These are phyloP conservation scores for Isatis lusitanica DNA, from an alignment of 441 rosid genomes.

Conservation along the genomic window DNA sequence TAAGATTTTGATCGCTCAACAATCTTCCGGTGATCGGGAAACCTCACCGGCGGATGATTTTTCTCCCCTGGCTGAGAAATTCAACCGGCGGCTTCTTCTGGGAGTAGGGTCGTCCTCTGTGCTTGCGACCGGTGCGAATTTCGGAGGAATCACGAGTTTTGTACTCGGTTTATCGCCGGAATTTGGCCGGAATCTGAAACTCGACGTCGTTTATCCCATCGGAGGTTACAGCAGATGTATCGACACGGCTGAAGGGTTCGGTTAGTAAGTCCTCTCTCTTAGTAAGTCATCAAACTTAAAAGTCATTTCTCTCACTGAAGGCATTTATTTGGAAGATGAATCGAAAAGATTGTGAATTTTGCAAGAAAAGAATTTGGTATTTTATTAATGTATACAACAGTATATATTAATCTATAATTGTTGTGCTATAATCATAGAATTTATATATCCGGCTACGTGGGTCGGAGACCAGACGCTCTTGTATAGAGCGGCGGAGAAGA, in stretches of 20 bases:
- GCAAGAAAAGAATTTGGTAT: neutral
- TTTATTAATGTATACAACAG: neutral
- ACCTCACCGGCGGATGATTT: conserved; percentile 61
- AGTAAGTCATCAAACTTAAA: neutral
- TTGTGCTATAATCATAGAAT: conserved; percentile 41
- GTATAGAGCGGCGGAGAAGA: conserved; percentile 66
- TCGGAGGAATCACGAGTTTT: conserved; percentile 72
- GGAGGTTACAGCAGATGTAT: conserved; percentile 74
- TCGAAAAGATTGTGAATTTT: neutral
- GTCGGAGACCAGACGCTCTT: conserved; percentile 82
- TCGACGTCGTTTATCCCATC: conserved; percentile 80
- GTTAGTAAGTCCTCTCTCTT: conserved; percentile 48
- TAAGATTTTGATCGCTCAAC: conserved; percentile 41
- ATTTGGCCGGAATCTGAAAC: conserved; percentile 62
- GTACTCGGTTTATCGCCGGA: conserved; percentile 71
- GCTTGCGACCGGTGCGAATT: conserved; percentile 80
- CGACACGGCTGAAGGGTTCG: conserved; percentile 73
- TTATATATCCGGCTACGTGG: conserved; percentile 75
- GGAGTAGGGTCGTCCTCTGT: conserved; percentile 75
- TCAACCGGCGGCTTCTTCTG: conserved; percentile 56
- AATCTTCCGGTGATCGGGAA: conserved; percentile 49
- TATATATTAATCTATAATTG: neutral
- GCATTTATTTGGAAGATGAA: neutral
- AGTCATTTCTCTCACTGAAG: neutral
- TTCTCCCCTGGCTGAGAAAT: conserved; percentile 60